A percentile compares a stretch with the other conserved stretches of the same genome.
Evolutionary conservation across 2,329 filamentous ascomycete genomes (phyloP).

Genomic region (Amylocarpus encephaloides): DNA sequence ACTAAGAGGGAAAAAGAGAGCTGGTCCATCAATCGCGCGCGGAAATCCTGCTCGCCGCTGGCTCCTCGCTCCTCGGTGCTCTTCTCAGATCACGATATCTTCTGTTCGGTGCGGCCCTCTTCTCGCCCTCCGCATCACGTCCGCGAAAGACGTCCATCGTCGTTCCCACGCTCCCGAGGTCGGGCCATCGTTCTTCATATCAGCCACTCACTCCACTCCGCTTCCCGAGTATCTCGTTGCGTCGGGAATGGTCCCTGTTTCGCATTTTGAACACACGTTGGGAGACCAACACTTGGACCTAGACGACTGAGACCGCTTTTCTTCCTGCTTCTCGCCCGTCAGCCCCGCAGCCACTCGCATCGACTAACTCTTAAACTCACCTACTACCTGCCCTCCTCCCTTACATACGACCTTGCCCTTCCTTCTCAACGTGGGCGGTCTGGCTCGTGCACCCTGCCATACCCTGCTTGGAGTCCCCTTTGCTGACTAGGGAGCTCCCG

Average conservation of each 20-base stretch:
- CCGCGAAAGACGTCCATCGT: slow-evolving; percentile 1
- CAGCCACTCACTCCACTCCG: slow-evolving; percentile 13
- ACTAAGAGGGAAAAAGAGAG: background rate
- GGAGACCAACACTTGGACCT: slow-evolving; percentile 25
- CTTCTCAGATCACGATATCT: background rate
- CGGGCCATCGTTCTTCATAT: slow-evolving; percentile 17
- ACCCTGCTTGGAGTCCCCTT: slow-evolving; percentile 21
- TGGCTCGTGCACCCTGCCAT: slow-evolving; percentile 25
- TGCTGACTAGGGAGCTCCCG: slow-evolving; percentile 17
- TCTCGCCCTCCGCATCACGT: background rate
- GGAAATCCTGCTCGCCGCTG: background rate
- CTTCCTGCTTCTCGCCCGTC: slow-evolving; percentile 17
- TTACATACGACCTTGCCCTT: slow-evolving; percentile 13
- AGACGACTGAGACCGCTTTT: slow-evolving; percentile 22
- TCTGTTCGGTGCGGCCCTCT: background rate
- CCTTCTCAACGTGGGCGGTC: slow-evolving; percentile 18
- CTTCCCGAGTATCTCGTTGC: slow-evolving; percentile 10
- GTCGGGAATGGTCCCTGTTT: slow-evolving; percentile 30
- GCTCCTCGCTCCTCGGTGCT: background rate
- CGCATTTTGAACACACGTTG: slow-evolving; percentile 23
- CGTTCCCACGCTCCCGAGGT: slow-evolving; percentile 17
- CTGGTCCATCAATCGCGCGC: background rate
- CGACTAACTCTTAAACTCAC: too few species aligned
- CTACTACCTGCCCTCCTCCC: too few species aligned
- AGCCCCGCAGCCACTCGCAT: slow-evolving; percentile 24